Percentiles rank a stretch among this genome's conserved stretches.
These are phyloP conservation scores for Scortechinia acanthostroma DNA, from an alignment of 2,329 filamentous ascomycete species.

Conservation along the genomic window DNA sequence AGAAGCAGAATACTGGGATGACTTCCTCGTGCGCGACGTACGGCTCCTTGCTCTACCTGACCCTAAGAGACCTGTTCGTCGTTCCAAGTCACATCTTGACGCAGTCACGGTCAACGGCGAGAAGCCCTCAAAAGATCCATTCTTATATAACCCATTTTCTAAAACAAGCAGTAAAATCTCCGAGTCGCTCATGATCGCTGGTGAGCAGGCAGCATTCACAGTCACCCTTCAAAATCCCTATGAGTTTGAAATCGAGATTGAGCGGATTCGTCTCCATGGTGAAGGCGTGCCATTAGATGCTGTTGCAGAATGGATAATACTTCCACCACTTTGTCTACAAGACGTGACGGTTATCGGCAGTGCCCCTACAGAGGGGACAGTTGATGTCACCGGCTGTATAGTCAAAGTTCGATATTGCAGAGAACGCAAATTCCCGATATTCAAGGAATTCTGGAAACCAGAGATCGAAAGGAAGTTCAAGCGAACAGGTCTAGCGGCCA, in stretches of 20 bases:
- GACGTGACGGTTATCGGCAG: conserved; percentile 39
- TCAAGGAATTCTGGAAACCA: conserved; percentile 44
- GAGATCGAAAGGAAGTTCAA: conserved; percentile 42
- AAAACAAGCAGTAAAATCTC: conserved; percentile 33
- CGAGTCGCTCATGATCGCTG: conserved; percentile 43
- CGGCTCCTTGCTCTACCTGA: conserved; percentile 31
- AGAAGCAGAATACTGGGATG: conserved; percentile 58
- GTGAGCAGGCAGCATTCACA: conserved; percentile 42
- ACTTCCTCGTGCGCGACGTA: conserved; percentile 50
- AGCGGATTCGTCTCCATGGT: conserved; percentile 41
- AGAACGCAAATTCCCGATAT: conserved; percentile 47
- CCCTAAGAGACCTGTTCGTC: conserved; percentile 27
- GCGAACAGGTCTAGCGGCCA: conserved; percentile 31
- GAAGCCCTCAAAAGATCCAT: conserved; percentile 37
- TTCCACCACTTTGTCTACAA: conserved; percentile 47
- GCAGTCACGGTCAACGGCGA: conserved; percentile 19
- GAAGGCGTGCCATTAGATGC: conserved; percentile 40
- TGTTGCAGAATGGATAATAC: conserved; percentile 31
- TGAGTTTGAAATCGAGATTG: conserved; percentile 54
- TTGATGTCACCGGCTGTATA: conserved; percentile 45
- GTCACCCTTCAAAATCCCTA: conserved; percentile 58
- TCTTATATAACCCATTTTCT: conserved; percentile 56
- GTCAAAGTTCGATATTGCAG: conserved; percentile 49
- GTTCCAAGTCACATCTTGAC: conserved; percentile 31
- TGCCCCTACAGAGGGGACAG: conserved; percentile 33